A percentile compares a stretch with the other conserved stretches of the same genome.
Conservation (phyloP, 2,329 filamentous ascomycete genomes). For the Leptosphaerulina australis region DNA sequence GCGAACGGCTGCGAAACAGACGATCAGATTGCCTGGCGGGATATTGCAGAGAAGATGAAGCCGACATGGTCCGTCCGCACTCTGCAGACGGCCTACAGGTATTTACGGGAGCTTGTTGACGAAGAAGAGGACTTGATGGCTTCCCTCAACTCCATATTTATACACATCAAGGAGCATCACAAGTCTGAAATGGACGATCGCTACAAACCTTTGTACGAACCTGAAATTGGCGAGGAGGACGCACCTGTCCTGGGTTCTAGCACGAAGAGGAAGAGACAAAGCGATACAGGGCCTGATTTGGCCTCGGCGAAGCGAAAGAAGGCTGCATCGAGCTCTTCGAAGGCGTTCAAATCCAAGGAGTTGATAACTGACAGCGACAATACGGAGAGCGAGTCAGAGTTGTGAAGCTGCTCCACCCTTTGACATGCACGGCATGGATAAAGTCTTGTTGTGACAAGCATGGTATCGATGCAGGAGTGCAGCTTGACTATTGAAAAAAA, state of each 20-base stretch:
- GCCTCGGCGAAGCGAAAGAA: not conserved
- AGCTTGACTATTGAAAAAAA: not conserved
- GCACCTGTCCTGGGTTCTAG: not conserved
- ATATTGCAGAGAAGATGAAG: slow-evolving; percentile 8
- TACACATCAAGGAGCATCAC: slow-evolving; percentile 23
- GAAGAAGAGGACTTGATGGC: slow-evolving; percentile 7
- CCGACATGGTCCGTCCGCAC: slow-evolving; percentile 27
- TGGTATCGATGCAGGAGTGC: not conserved
- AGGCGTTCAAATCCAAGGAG: slow-evolving; percentile 18
- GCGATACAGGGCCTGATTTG: not conserved
- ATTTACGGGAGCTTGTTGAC: slow-evolving; percentile 23
- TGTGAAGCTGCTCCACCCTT: not conserved
- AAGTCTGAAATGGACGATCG: slow-evolving; percentile 20
- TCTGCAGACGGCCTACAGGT: slow-evolving; percentile 29
- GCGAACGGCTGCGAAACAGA: slow-evolving; percentile 23
- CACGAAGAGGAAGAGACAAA: slow-evolving; percentile 19
- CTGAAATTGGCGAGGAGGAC: not conserved
- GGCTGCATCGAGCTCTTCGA: not conserved
- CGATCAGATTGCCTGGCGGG: slow-evolving; percentile 47
- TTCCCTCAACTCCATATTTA: slow-evolving; percentile 30
- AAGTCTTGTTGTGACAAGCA: not conserved
- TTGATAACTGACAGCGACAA: slow-evolving; percentile 18
- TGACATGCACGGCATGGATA: not conserved
- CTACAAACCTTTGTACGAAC: slow-evolving; percentile 12
- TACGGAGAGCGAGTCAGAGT: slow-evolving; percentile 7